These are phyloP conservation scores for Colletotrichum acutatum DNA, from an alignment of 2,329 filamentous ascomycete species.

Conservation along the genomic window DNA sequence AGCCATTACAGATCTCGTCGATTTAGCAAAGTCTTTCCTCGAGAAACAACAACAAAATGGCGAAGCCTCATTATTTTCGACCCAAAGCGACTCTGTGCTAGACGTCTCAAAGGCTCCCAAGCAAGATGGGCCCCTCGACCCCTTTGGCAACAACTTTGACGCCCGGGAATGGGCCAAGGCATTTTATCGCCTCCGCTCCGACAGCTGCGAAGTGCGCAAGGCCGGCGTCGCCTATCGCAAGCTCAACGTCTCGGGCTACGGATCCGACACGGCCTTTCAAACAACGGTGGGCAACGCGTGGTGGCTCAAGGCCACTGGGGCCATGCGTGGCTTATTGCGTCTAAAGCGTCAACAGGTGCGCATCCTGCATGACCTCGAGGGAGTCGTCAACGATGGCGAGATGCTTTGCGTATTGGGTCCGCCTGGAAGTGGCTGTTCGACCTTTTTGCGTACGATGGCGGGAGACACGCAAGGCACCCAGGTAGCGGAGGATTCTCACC, in stretches of 20 bases:
- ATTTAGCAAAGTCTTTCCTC: conserved; percentile 21
- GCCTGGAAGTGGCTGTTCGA: conserved; percentile 70
- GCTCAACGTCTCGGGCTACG: conserved; percentile 48
- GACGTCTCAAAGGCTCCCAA: conserved; percentile 12
- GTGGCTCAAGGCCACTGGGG: conserved; percentile 40
- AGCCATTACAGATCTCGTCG: conserved; percentile 29
- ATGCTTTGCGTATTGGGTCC: conserved; percentile 68
- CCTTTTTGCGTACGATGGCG: conserved; percentile 74
- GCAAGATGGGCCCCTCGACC: conserved; percentile 51
- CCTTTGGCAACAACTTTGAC: conserved; percentile 59
- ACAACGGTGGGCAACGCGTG: conserved; percentile 35
- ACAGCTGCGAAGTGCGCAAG: conserved; percentile 42
- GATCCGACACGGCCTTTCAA: conserved; percentile 28
- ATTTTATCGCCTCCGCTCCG: conserved; percentile 39
- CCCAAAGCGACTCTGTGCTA: not conserved
- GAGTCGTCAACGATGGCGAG: conserved; percentile 63
- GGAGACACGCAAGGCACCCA: conserved; percentile 72
- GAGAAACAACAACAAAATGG: conserved; percentile 16
- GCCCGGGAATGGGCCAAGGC: conserved; percentile 51
- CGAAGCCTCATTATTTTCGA: not conserved
- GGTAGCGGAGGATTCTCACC: conserved; percentile 4
- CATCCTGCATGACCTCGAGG: conserved; percentile 62
- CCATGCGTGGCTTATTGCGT: conserved; percentile 15
- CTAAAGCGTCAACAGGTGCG: conserved; percentile 48
- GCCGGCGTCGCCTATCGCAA: conserved; percentile 55